Percentiles rank a stretch among this genome's conserved stretches.
These are phyloP conservation scores for Globisporangium solare DNA, from an alignment of 352 stramenopile genomes.

Conservation along the genomic window DNA sequence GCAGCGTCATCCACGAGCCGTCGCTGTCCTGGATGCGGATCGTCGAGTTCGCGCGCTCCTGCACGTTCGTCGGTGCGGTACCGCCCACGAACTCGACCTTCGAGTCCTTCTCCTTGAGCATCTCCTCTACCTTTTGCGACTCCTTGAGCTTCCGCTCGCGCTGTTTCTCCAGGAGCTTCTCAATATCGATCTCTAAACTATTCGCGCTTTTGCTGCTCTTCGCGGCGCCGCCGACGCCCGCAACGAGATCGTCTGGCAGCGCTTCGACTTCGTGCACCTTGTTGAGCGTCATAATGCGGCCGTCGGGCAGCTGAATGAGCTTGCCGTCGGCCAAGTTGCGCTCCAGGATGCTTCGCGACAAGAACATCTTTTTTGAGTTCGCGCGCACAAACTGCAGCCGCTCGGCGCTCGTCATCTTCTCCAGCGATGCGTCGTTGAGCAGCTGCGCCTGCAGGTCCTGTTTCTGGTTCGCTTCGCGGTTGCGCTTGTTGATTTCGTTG, in stretches of 20 bases:
- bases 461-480: conserved; percentile 76
- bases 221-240: conserved; percentile 31
- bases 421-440: conserved; percentile 67
- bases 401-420: conserved; percentile 82
- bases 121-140: conserved; percentile 28
- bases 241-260: conserved; percentile 69
- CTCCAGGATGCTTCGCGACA: conserved; percentile 78
- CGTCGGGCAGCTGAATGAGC: conserved; percentile 62
- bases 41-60: conserved; percentile 71
- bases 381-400: conserved; percentile 80
- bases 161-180: conserved; percentile 67
- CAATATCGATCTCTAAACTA: conserved; percentile 67
- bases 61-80: conserved; percentile 44
- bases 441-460: conserved; percentile 74
- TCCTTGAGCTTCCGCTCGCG: conserved; percentile 49
- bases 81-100: conserved; percentile 66
- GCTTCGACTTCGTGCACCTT: conserved; percentile 81
- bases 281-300: conserved; percentile 82
- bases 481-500: conserved; percentile 82
- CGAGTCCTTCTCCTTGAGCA: conserved; percentile 19
- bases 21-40: conserved; percentile 83
- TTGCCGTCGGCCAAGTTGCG: conserved; percentile 77
- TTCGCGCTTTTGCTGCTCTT: conserved; percentile 25
- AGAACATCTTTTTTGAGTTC: conserved; percentile 82
- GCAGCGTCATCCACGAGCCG: conserved; percentile 80